Percentiles rank a stretch among this genome's conserved stretches.
Evolutionary conservation across 2,329 filamentous ascomycete genomes (phyloP).

Genomic region (Hymenoscyphus albidus): DNA sequence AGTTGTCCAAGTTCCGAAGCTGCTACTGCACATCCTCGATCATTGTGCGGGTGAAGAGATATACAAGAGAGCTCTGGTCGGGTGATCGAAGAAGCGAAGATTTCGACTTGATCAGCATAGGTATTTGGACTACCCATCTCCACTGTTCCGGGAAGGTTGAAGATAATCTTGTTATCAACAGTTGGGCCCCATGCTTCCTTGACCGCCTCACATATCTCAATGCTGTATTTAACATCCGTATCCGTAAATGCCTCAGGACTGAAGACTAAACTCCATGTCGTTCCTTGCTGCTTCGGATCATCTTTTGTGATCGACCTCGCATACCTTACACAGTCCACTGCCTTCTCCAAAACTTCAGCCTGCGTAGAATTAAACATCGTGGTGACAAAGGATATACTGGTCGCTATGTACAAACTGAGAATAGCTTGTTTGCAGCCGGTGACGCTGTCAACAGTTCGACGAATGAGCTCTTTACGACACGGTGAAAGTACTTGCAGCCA

Average conservation of each 20-base stretch:
- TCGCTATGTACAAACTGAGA: constrained; percentile 88
- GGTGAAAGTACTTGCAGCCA: constrained; percentile 84
- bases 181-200: constrained; percentile 85
- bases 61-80: constrained; percentile 80
- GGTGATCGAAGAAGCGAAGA: constrained; percentile 77
- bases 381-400: constrained; percentile 84
- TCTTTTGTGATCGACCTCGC: constrained; percentile 84
- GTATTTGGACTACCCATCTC: constrained; percentile 89
- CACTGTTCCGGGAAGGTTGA: constrained; percentile 90
- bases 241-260: constrained; percentile 84
- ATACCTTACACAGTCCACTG: constrained; percentile 75
- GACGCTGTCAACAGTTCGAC: constrained; percentile 77
- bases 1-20: constrained; percentile 87
- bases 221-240: constrained; percentile 71
- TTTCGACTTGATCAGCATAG: constrained; percentile 90
- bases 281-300: constrained; percentile 48
- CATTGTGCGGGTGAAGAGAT: constrained; percentile 87
- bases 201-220: constrained; percentile 81
- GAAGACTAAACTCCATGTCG: constrained; percentile 72
- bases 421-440: constrained; percentile 85
- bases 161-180: constrained; percentile 74
- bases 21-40: constrained; percentile 80
- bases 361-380: constrained; percentile 82
- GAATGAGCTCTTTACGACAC: constrained; percentile 83
- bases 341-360: constrained; percentile 72